phyloP scores from a whole-genome alignment of 352 stramenopile genomes.

The Globisporangium splendens region DNA sequence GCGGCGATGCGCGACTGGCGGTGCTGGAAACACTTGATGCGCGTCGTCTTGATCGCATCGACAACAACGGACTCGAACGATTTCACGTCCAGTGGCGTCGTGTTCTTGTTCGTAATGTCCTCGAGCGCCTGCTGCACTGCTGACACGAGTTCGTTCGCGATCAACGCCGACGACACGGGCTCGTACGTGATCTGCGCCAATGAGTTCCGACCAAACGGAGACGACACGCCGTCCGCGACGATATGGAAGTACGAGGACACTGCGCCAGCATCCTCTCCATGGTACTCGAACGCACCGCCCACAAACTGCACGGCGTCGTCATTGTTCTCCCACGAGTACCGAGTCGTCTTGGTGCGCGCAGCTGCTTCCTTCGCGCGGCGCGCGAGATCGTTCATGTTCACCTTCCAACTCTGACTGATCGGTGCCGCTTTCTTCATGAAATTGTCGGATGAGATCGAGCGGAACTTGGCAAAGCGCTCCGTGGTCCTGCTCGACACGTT shows the following conservation, averaged over 20 bases:
- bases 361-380: slow-evolving; percentile 9
- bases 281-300: slow-evolving; percentile 36
- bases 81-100: slow-evolving; percentile 26
- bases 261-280: slow-evolving; percentile 71
- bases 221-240: slow-evolving; percentile 72
- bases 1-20: slow-evolving; percentile 60
- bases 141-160: slow-evolving; percentile 52
- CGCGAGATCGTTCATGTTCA: slow-evolving; percentile 19
- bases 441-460: slow-evolving; percentile 33
- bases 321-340: slow-evolving; percentile 16
- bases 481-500: slow-evolving; percentile 33
- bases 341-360: slow-evolving; percentile 7
- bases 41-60: slow-evolving; percentile 49
- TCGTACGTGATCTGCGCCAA: slow-evolving; percentile 17
- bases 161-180: slow-evolving; percentile 52
- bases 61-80: slow-evolving; percentile 51
- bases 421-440: slow-evolving; percentile 25
- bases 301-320: slow-evolving; percentile 40
- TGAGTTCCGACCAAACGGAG: slow-evolving; percentile 44
- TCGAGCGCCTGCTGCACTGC: slow-evolving; percentile 43
- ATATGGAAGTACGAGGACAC: slow-evolving; percentile 65
- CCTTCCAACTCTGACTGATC: slow-evolving; percentile 19
- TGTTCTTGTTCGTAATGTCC: slow-evolving; percentile 55
- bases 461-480: slow-evolving; percentile 35
- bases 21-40: slow-evolving; percentile 54